phyloP scores from a whole-genome alignment of 179 eudicot genomes.

The Silene vulgaris region DNA sequence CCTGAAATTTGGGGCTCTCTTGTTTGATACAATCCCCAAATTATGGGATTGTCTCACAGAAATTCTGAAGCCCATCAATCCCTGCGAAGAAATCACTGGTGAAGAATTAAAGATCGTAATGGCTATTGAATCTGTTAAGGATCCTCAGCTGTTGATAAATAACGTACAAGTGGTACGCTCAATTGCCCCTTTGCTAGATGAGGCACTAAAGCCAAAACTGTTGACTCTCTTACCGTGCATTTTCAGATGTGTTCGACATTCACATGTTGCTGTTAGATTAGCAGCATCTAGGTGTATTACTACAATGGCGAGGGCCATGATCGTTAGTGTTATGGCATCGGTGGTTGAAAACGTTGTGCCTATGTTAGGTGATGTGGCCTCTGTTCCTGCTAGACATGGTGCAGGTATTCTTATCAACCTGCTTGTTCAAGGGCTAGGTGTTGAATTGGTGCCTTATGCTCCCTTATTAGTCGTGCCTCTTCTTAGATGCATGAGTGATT shows the following conservation, averaged over 20 bases:
- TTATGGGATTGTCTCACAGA: slow-evolving; percentile 96
- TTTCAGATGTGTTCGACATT: slow-evolving; percentile 81
- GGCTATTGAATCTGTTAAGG: slow-evolving; percentile 56
- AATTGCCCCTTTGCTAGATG: slow-evolving; percentile 74
- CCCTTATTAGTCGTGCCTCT: slow-evolving; percentile 95
- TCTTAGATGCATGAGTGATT: slow-evolving; percentile 96
- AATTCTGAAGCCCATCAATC: slow-evolving; percentile 65
- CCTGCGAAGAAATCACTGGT: slow-evolving; percentile 32
- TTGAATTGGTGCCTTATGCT: slow-evolving; percentile 85
- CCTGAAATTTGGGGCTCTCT: slow-evolving; percentile 61
- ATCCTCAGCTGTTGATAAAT: slow-evolving; percentile 87
- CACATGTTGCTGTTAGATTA: slow-evolving; percentile 90
- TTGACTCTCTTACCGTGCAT: slow-evolving; percentile 91
- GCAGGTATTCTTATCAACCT: slow-evolving; percentile 94
- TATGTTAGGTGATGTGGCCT: slow-evolving; percentile 80
- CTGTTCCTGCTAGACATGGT: slow-evolving; percentile 91
- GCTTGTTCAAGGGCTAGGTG: slow-evolving; percentile 89
- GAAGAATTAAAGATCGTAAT: slow-evolving; percentile 43
- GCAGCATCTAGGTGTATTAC: slow-evolving; percentile 94
- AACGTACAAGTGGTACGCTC: slow-evolving; percentile 95
- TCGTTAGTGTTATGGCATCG: slow-evolving; percentile 65
- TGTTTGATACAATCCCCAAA: slow-evolving; percentile 88
- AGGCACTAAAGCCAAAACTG: slow-evolving; percentile 55
- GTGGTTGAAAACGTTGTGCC: slow-evolving; percentile 84
- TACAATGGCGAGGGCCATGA: slow-evolving; percentile 91